Percentiles rank a stretch among this genome's conserved stretches.
phyloP scores from a whole-genome alignment of 495 filamentous ascomycete genomes.

The Hyaloscypha hepaticicola region DNA sequence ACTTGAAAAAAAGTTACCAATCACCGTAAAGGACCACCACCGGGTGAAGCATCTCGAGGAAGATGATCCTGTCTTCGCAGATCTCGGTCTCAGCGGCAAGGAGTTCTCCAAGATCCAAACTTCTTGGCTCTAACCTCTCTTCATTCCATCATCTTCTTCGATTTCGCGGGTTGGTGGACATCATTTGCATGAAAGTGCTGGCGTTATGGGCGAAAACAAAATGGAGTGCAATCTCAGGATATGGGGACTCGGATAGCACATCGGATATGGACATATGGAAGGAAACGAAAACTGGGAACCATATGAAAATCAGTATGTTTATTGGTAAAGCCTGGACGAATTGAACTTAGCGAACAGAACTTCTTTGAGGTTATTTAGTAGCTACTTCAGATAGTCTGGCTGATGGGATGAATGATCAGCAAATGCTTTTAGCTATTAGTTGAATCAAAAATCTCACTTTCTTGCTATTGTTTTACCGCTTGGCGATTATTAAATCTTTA shows the following conservation, averaged over 20 bases:
- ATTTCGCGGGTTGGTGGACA: not conserved
- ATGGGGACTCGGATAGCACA: not conserved
- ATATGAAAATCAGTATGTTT: not conserved
- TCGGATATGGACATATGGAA: not conserved
- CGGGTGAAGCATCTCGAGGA: conserved; percentile 55
- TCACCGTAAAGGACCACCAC: conserved; percentile 50
- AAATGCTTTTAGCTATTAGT: not conserved
- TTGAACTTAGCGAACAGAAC: not conserved
- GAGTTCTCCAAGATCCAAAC: conserved; percentile 51
- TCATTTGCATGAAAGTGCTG: not conserved
- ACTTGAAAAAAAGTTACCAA: not conserved
- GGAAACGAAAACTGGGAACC: not conserved
- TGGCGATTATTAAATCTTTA: no score
- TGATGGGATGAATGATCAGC: not conserved
- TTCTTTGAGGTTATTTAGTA: not conserved
- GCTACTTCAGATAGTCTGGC: not conserved
- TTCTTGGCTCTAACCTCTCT: conserved; percentile 41
- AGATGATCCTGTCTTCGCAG: conserved; percentile 52
- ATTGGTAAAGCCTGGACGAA: not conserved
- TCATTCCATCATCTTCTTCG: not conserved
- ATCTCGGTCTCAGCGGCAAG: conserved; percentile 51
- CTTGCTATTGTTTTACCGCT: no score
- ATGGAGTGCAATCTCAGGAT: not conserved
- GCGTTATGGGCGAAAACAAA: not conserved
- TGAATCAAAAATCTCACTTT: not conserved